Percentiles rank a stretch among this genome's conserved stretches.
Evolutionary conservation across 75 land plant species (phyloP).

Genomic region (Isoetes taiwanensis): DNA sequence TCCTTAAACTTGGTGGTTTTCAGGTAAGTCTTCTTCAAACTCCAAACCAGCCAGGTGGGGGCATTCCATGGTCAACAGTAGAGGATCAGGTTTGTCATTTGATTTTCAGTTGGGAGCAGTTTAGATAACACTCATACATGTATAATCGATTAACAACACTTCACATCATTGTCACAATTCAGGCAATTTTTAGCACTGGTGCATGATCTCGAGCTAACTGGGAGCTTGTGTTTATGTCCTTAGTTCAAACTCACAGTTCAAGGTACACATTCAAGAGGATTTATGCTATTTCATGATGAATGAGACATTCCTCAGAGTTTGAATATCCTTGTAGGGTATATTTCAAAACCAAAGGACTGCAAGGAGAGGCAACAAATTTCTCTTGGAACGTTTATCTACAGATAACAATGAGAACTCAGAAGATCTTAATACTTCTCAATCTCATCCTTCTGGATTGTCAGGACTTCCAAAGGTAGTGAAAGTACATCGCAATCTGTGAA

Average conservation of each 20-base stretch:
- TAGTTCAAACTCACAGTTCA: constrained; percentile 65
- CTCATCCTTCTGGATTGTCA: constrained; percentile 66
- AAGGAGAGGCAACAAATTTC: constrained; percentile 68
- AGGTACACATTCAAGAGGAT: too few species aligned
- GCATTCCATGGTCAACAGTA: constrained; percentile 65
- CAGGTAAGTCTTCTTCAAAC: too few species aligned
- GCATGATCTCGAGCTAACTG: constrained; percentile 92
- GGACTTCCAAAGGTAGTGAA: constrained; percentile 71
- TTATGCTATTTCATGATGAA: too few species aligned
- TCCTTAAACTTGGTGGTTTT: too few species aligned
- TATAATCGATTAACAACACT: neutral
- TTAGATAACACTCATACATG: too few species aligned
- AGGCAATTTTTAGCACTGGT: constrained; percentile 96
- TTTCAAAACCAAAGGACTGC: constrained; percentile 82
- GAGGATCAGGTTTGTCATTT: constrained; percentile 99
- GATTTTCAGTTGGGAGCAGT: too few species aligned
- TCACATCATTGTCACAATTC: neutral
- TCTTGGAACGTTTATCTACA: constrained; percentile 43
- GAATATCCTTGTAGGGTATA: too few species aligned
- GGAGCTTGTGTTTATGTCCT: constrained; percentile 91
- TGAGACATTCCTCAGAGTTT: too few species aligned
- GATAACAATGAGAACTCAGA: constrained; percentile 86
- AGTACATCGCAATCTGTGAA: constrained; percentile 4
- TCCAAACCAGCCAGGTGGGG: constrained; percentile 47
- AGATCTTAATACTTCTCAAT: constrained; percentile 78